These are phyloP conservation scores for Pichia sp. DNA, from an alignment of 1,139 yeast species.

Conservation along the genomic window DNA sequence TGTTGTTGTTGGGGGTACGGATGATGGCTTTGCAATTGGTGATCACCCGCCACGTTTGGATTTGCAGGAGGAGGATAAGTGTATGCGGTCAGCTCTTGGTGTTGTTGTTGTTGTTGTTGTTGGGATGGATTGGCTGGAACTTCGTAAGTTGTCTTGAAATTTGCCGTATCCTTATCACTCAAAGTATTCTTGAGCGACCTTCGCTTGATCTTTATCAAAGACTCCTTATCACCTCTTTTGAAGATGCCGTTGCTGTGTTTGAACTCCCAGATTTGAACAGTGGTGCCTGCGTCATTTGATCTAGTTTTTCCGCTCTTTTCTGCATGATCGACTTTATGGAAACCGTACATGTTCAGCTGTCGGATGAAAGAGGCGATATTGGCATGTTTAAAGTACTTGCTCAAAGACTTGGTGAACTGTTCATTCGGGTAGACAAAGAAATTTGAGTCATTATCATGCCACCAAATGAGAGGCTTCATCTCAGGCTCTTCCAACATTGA, in stretches of 20 bases:
- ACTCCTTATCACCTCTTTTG: slow-evolving; percentile 64
- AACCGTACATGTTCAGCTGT: slow-evolving; percentile 73
- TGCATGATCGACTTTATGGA: slow-evolving; percentile 50
- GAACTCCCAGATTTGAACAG: slow-evolving; percentile 60
- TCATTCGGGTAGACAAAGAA: slow-evolving; percentile 61
- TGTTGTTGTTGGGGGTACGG: not conserved
- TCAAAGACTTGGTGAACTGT: slow-evolving; percentile 54
- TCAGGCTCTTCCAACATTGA: slow-evolving; percentile 50
- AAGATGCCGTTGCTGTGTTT: slow-evolving; percentile 77
- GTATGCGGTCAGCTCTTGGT: not conserved
- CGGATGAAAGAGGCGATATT: slow-evolving; percentile 67
- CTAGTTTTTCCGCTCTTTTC: not conserved
- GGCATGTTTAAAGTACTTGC: slow-evolving; percentile 71
- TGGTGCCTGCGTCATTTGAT: not conserved
- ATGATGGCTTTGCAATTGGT: not conserved
- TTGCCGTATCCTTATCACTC: slow-evolving; percentile 23
- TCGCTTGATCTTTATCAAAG: slow-evolving; percentile 60
- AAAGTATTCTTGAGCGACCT: slow-evolving; percentile 34
- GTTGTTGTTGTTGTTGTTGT: slow-evolving; percentile 1
- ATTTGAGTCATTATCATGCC: slow-evolving; percentile 58
- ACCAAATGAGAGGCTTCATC: slow-evolving; percentile 57
- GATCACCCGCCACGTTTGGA: not conserved
- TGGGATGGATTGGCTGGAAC: slow-evolving; percentile 5
- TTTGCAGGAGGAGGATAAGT: not conserved
- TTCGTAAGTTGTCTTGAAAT: slow-evolving; percentile 17